Conservation (phyloP, 371 early-diverging fungal species). For the Mortierella sp. region DNA sequence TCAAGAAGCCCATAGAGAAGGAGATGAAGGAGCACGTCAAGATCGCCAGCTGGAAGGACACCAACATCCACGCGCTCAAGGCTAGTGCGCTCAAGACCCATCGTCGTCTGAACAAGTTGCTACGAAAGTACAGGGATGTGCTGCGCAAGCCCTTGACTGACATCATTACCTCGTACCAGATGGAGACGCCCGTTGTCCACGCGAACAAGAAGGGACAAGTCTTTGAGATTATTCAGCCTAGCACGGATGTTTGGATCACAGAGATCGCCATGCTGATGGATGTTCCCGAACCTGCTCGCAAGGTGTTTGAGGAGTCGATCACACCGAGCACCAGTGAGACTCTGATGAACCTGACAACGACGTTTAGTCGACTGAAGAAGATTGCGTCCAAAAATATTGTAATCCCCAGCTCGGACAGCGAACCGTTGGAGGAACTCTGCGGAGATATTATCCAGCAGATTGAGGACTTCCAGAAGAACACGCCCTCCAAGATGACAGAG, state of each 20-base stretch:
- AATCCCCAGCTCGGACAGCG: constrained; percentile 31
- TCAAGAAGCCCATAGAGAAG: constrained; percentile 83
- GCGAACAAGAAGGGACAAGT: constrained; percentile 45
- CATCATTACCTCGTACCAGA: constrained; percentile 75
- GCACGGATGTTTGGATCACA: constrained; percentile 45
- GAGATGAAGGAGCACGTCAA: constrained; percentile 94
- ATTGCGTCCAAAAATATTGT: constrained; percentile 36
- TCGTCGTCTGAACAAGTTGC: constrained; percentile 88
- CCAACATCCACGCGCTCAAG: constrained; percentile 93
- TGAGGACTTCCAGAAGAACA: constrained; percentile 64
- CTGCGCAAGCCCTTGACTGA: constrained; percentile 79
- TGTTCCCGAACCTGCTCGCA: constrained; percentile 19
- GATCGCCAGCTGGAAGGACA: constrained; percentile 97
- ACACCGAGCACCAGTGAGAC: constrained; percentile 45
- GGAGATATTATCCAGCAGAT: constrained; percentile 56
- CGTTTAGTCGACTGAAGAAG: constrained; percentile 46
- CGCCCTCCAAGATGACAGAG: constrained; percentile 70
- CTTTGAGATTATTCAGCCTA: constrained; percentile 40
- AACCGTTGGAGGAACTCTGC: constrained; percentile 48
- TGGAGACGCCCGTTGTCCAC: constrained; percentile 54
- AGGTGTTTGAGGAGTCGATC: constrained; percentile 21
- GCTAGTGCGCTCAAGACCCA: constrained; percentile 94
- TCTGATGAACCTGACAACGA: constrained; percentile 43
- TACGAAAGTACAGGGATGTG: constrained; percentile 86
- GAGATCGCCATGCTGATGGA: constrained; percentile 19